Evolutionary conservation across 2,329 filamentous ascomycete species (phyloP), one percentile per base, ranked within the genome.

Genomic region (Xylaria sp.): DNA sequence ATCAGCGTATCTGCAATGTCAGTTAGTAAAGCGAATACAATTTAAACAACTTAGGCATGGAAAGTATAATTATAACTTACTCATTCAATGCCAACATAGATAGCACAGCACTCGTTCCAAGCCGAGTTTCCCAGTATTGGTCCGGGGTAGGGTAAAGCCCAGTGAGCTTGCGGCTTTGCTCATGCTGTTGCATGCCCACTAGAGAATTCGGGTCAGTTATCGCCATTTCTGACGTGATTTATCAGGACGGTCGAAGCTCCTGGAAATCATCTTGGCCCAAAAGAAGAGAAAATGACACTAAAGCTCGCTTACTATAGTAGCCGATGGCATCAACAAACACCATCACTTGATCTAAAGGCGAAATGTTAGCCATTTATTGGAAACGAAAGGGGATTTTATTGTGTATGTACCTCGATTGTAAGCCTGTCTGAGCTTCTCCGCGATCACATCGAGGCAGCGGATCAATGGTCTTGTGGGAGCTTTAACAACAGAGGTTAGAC

Each of bases 61-160:
- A n/a, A n/a, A 9, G 6, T 29, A 19, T 17, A 46, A 46, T 29
- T 9, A 46, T 48, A 9, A 6, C 29, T 13, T 48, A 48, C 46
- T 48, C 46, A 35, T 48, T 48, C 23, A 48, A 19, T 35, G 46
- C 46, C 3, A 48, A 11, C 46, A 35, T 48, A 15, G 17, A 15
- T 15, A 35, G n/a, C 10, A 48, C 46, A 19, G 46, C 46, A 23
- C 46, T 35, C 29, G 27, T 35, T n/a, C 46, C 46, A 23, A 48
- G 46, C 46, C 46, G 33, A 33, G 27, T 48, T 15, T 35, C 46
- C 46, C 46, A 48, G 46, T 48, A 48, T 35, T 48, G n/a, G 9
- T 48, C 48, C 15, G 35, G 33, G 2, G n/a, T 52, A 15, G 48
- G 48, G 10, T 19, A 38, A 3, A 15, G 4, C n/a, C 23, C 48